These are phyloP conservation scores for Solanum paucissectum DNA, from an alignment of 257 asterid species.

Conservation along the genomic window DNA sequence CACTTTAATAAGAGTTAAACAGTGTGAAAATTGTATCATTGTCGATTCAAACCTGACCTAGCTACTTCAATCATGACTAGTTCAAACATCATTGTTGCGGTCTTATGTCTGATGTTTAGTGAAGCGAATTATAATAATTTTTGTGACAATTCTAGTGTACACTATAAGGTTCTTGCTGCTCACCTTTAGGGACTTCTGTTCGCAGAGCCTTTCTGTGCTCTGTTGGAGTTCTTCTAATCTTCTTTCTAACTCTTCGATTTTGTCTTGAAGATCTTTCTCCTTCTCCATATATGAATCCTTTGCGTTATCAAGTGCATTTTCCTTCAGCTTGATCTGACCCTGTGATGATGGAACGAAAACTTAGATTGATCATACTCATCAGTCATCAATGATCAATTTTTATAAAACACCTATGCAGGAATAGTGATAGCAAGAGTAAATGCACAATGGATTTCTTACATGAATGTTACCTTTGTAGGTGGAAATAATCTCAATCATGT, in stretches of 20 bases:
- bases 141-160: neutral
- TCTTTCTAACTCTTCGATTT: constrained; percentile 58
- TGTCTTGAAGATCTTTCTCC: constrained; percentile 56
- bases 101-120: neutral
- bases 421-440: neutral
- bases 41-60: neutral
- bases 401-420: neutral
- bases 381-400: neutral
- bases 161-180: constrained; percentile 1
- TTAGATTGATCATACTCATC: neutral
- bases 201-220: constrained; percentile 21
- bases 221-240: constrained; percentile 37
- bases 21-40: neutral
- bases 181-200: constrained; percentile 40
- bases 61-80: neutral
- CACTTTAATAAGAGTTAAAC: neutral
- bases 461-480: neutral
- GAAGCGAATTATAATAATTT: neutral
- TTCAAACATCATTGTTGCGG: neutral
- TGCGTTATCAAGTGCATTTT: constrained; percentile 51
- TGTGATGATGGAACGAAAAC: constrained; percentile 5
- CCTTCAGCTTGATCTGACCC: constrained; percentile 63
- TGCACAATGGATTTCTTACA: neutral
- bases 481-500: neutral
- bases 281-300: constrained; percentile 45